These are phyloP conservation scores for Isabelozyma gotoi DNA, from an alignment of 805 yeast species.

Conservation along the genomic window DNA sequence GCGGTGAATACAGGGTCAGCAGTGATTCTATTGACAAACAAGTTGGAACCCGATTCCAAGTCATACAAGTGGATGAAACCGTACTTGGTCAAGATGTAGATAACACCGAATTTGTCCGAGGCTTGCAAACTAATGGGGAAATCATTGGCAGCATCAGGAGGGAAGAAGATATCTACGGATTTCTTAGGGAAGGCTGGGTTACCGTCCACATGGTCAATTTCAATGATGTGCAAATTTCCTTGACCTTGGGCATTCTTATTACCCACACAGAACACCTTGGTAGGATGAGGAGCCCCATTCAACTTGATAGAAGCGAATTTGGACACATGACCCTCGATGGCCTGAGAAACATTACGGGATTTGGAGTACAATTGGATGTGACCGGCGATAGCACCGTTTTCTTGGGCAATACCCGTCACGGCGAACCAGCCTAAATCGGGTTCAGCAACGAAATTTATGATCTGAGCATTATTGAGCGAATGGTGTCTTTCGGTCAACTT, in stretches of 20 bases:
- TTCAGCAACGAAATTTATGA: slow-evolving; percentile 86
- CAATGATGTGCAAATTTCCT: slow-evolving; percentile 84
- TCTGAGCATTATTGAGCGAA: slow-evolving; percentile 74
- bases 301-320: slow-evolving; percentile 75
- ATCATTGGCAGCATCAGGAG: slow-evolving; percentile 93
- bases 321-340: slow-evolving; percentile 97
- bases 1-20: slow-evolving; percentile 95
- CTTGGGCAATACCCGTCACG: slow-evolving; percentile 91
- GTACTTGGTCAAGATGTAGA: slow-evolving; percentile 88
- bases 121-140: slow-evolving; percentile 94
- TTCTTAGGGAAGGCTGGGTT: slow-evolving; percentile 86
- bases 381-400: slow-evolving; percentile 91
- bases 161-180: slow-evolving; percentile 90
- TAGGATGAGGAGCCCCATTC: slow-evolving; percentile 68
- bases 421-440: slow-evolving; percentile 88
- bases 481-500: slow-evolving; percentile 83
- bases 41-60: slow-evolving; percentile 85
- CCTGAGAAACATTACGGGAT: slow-evolving; percentile 89
- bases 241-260: slow-evolving; percentile 74
- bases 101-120: slow-evolving; percentile 80
- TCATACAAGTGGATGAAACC: slow-evolving; percentile 97
- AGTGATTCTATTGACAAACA: slow-evolving; percentile 94
- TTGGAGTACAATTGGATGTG: slow-evolving; percentile 90
- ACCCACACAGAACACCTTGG: slow-evolving; percentile 90
- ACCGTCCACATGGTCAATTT: slow-evolving; percentile 89